Evolutionary conservation across 2,329 filamentous ascomycete species (phyloP), one percentile per base, ranked within the genome.

Genomic region (Piedraia hortae): DNA sequence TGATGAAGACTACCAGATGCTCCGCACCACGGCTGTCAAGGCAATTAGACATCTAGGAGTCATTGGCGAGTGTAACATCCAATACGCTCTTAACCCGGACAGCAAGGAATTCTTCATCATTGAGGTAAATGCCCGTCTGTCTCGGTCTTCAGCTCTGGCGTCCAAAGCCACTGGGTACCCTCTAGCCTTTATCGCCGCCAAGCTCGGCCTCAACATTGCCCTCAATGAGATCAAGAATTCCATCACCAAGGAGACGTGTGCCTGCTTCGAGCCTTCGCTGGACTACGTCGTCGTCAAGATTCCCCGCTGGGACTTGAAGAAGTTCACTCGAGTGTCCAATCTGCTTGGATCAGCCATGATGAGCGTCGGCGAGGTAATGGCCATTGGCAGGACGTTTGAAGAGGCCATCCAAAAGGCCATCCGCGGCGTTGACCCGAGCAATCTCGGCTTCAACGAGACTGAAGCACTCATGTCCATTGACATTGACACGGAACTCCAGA

Each of bases 221-320:
- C 56, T 97, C 24, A 91, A 93, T 51, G 77, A 93, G 44, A 89
- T 97, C 42, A 71, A 70, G 38, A 97, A 97, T 56, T 74, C 73
- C 1, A 82, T 97, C 26, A 97, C 85, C 25, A 82, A 85, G 51
- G 70, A 73, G 24, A 97, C 85, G 1, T 90, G 77, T 39, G 85
- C 85, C 25, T 93, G 85, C 57, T 97, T 97, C 45, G 85, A 97
- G 53, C 85, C 85, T 12, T 93, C 85, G 8, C 65, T 97, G 8
- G 85, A 97, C 47, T 97, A 97, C 44, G 75, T 88, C 23, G 85
- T 93, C 10, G 82, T 93, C 36, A 97, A 97, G 62, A 93, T 97
- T 54, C 85, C 85, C 20, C 64, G 85, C 35, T 97, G 85, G 85
- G 85, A 97, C 50, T 51, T 97, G 41, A 93, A 93, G 59, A 97